Evolutionary conservation across 257 asterid genomes (phyloP).

Genomic region (Solanum virginianum): DNA sequence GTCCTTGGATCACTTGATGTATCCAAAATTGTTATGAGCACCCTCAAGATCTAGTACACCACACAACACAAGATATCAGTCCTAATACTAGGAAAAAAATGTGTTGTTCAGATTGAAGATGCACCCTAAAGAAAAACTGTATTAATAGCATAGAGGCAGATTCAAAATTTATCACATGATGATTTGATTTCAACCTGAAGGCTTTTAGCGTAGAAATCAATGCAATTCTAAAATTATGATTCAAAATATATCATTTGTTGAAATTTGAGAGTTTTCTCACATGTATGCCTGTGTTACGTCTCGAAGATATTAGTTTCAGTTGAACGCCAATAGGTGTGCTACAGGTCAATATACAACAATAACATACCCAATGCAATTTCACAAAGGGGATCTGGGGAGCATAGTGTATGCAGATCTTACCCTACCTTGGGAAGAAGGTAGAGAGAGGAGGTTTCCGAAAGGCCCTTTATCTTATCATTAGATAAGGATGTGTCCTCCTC

Average conservation of each 20-base stretch:
- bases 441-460: background rate
- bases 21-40: constrained; percentile 78
- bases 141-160: background rate
- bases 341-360: background rate
- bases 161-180: background rate
- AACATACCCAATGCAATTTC: background rate
- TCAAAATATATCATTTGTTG: background rate
- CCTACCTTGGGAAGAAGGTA: background rate
- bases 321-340: background rate
- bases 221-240: background rate
- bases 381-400: background rate
- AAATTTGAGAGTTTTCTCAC: background rate
- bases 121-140: background rate
- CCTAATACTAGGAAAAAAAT: background rate
- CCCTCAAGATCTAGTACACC: constrained; percentile 62
- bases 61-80: background rate
- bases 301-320: background rate
- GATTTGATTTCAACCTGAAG: background rate
- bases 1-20: constrained; percentile 72
- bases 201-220: background rate
- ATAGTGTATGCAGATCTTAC: background rate
- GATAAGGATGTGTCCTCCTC: background rate
- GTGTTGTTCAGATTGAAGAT: background rate
- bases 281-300: background rate
- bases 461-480: background rate